These are phyloP conservation scores for Hypoxylon sp. DNA, from an alignment of 2,329 filamentous ascomycete genomes.

Conservation along the genomic window DNA sequence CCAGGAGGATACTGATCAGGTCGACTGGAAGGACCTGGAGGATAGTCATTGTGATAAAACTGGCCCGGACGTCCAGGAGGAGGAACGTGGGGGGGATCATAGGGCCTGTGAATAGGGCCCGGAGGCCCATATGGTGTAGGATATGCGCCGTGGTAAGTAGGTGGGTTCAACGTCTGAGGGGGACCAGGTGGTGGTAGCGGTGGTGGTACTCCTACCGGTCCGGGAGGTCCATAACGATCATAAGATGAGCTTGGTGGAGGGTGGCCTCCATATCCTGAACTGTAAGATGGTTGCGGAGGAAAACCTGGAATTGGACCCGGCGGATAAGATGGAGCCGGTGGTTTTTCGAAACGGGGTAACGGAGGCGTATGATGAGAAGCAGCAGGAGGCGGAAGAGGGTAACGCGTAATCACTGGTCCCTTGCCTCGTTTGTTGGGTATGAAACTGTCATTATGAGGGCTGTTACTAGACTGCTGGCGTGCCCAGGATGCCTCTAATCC, in stretches of 20 bases:
- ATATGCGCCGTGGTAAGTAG: slow-evolving; percentile 36
- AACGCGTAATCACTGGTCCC: slow-evolving; percentile 54
- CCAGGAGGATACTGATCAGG: slow-evolving; percentile 32
- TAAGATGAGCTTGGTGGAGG: slow-evolving; percentile 36
- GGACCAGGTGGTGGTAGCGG: slow-evolving; percentile 35
- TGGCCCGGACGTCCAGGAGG: slow-evolving; percentile 35
- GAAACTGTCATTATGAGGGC: slow-evolving; percentile 45
- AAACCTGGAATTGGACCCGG: slow-evolving; percentile 41
- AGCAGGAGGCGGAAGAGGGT: slow-evolving; percentile 48
- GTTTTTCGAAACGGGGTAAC: slow-evolving; percentile 39
- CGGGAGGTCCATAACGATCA: slow-evolving; percentile 42
- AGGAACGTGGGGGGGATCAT: slow-evolving; percentile 35
- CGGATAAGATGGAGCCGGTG: slow-evolving; percentile 40
- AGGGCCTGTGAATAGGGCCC: slow-evolving; percentile 34
- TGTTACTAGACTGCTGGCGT: slow-evolving; percentile 48
- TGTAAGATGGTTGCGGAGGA: slow-evolving; percentile 43
- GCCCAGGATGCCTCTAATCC: slow-evolving; percentile 53
- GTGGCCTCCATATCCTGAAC: slow-evolving; percentile 25
- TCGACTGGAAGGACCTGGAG: slow-evolving; percentile 28
- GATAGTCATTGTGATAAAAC: slow-evolving; percentile 37
- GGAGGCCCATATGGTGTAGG: slow-evolving; percentile 28
- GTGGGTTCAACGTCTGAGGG: slow-evolving; percentile 34
- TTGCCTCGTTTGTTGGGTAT: slow-evolving; percentile 48
- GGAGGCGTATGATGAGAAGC: slow-evolving; percentile 40
- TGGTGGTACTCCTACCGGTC: slow-evolving; percentile 29